phyloP scores from a whole-genome alignment of 2,329 filamentous ascomycete genomes.

The Alternaria gansuensis region DNA sequence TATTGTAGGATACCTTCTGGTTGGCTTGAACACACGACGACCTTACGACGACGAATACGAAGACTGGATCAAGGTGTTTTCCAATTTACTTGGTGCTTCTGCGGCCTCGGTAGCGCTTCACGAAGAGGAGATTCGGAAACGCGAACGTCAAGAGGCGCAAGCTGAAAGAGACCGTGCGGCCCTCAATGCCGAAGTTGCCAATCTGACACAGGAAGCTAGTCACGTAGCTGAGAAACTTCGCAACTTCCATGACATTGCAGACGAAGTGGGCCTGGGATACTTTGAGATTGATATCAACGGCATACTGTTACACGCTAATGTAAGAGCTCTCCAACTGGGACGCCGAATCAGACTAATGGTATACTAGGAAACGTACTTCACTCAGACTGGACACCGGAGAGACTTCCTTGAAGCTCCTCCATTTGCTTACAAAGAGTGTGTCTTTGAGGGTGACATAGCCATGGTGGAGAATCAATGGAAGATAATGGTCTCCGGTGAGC shows the following conservation, averaged over 20 bases:
- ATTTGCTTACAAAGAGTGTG: constrained; percentile 19
- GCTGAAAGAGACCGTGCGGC: constrained; percentile 27
- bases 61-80: constrained; percentile 27
- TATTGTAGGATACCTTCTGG: constrained; percentile 16
- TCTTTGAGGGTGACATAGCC: constrained; percentile 16
- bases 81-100: constrained; percentile 27
- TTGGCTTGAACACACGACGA: constrained; percentile 28
- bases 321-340: neutral
- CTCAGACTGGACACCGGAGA: constrained; percentile 19
- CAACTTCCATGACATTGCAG: constrained; percentile 21
- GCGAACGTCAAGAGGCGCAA: constrained; percentile 25
- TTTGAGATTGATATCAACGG: constrained; percentile 24
- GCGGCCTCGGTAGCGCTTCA: constrained; percentile 28
- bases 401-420: constrained; percentile 7
- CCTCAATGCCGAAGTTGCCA: constrained; percentile 26
- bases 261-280: constrained; percentile 23
- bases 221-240: constrained; percentile 16
- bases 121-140: constrained; percentile 27
- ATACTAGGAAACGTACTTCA: constrained; percentile 19
- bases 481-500: constrained; percentile 26
- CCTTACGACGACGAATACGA: constrained; percentile 32
- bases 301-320: constrained; percentile 24
- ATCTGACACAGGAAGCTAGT: constrained; percentile 19
- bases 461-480: constrained; percentile 27
- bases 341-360: neutral